These are phyloP conservation scores for Alternaria viburni DNA, from an alignment of 2,329 filamentous ascomycete genomes.

Conservation along the genomic window DNA sequence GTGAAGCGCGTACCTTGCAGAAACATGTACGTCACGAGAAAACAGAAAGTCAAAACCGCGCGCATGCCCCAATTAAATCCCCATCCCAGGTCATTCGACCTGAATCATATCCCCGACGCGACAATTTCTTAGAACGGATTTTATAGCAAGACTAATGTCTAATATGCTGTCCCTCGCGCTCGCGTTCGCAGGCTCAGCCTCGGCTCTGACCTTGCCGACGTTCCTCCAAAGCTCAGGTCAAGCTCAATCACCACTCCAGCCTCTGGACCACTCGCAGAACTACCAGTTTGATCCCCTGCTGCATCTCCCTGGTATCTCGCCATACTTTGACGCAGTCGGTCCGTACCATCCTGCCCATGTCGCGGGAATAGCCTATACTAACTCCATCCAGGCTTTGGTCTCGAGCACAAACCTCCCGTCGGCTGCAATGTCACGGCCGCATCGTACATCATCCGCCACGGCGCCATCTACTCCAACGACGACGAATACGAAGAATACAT, in stretches of 20 bases:
- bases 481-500: conserved; percentile 59
- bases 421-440: conserved; percentile 58
- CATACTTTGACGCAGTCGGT: conserved; percentile 57
- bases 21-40: conserved; percentile 10
- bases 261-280: conserved; percentile 36
- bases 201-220: conserved; percentile 25
- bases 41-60: conserved; percentile 10
- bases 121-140: background rate
- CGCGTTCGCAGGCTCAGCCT: conserved; percentile 25
- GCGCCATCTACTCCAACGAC: conserved; percentile 58
- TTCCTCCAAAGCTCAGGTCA: conserved; percentile 8
- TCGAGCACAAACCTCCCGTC: conserved; percentile 55
- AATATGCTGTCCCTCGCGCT: conserved; percentile 22
- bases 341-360: background rate
- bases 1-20: conserved; percentile 3
- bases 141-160: background rate
- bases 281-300: conserved; percentile 57
- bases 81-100: background rate
- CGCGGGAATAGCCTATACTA: background rate
- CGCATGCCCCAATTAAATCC: background rate
- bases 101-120: background rate
- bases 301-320: conserved; percentile 58
- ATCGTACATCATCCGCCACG: conserved; percentile 57
- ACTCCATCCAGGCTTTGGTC: conserved; percentile 40
- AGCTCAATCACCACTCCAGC: conserved; percentile 21